These are phyloP conservation scores for Syzygium oleosum DNA, from an alignment of 345 rosid genomes.

Conservation along the genomic window DNA sequence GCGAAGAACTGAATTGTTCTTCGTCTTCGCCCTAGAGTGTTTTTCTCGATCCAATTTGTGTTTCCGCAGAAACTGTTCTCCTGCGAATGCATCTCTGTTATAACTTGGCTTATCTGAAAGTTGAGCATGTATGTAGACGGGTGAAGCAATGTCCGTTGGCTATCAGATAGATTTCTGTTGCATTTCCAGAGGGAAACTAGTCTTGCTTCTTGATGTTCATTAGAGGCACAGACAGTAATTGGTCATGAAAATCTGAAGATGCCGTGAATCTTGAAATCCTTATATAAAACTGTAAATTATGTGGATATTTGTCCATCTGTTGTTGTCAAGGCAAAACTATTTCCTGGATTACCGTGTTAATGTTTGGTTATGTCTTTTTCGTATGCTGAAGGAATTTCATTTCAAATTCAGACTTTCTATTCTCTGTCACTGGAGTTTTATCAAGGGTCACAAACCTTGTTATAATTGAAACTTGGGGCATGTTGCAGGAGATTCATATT, in stretches of 20 bases:
- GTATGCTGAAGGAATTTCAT: neutral
- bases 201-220: neutral
- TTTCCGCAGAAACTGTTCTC: neutral
- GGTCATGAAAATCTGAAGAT: neutral
- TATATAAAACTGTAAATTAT: neutral
- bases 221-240: neutral
- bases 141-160: neutral
- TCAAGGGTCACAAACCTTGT: neutral
- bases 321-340: neutral
- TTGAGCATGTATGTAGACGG: neutral
- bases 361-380: neutral
- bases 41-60: neutral
- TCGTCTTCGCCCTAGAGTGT: neutral
- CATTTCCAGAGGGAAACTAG: neutral
- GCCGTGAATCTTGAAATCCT: neutral
- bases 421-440: neutral
- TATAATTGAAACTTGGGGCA: neutral
- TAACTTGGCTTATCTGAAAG: neutral
- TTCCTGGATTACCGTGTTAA: neutral
- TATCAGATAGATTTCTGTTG: neutral
- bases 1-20: neutral
- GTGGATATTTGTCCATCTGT: neutral
- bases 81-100: neutral
- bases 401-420: neutral
- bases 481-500: slow-evolving; percentile 1